phyloP scores from a whole-genome alignment of 1,284 basidiomycete species.

The Phlebopus sp. region DNA sequence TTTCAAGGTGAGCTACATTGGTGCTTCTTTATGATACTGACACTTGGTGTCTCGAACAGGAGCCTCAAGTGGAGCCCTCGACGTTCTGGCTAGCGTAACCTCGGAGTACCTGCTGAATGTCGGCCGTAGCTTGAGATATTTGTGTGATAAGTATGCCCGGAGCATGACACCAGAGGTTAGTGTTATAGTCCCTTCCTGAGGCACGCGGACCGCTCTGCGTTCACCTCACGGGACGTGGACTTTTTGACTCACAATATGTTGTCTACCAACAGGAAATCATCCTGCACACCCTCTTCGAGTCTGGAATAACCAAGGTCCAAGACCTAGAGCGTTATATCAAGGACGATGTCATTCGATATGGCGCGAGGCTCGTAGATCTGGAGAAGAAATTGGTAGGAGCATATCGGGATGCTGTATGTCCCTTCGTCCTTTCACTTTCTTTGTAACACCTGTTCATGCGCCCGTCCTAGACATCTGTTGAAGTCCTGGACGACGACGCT shows the following conservation, averaged over 20 bases:
- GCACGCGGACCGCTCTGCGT: too few relatives aligned
- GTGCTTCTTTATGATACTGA: slow-evolving; percentile 9
- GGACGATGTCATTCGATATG: slow-evolving; percentile 87
- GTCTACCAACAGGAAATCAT: slow-evolving; percentile 73
- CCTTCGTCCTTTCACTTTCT: not conserved
- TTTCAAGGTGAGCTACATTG: slow-evolving; percentile 71
- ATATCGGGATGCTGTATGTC: slow-evolving; percentile 74
- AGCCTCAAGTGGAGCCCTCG: slow-evolving; percentile 66
- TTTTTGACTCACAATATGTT: slow-evolving; percentile 6
- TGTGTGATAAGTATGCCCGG: slow-evolving; percentile 77
- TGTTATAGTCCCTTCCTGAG: not conserved
- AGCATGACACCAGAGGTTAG: slow-evolving; percentile 82
- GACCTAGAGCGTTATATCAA: slow-evolving; percentile 85
- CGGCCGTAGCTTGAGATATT: slow-evolving; percentile 80
- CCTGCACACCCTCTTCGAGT: slow-evolving; percentile 85
- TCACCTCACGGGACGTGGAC: not conserved
- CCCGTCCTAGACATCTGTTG: slow-evolving; percentile 48
- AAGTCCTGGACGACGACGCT: slow-evolving; percentile 72
- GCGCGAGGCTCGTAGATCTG: slow-evolving; percentile 71
- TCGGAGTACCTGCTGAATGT: slow-evolving; percentile 84
- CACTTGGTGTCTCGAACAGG: slow-evolving; percentile 37
- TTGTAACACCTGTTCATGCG: slow-evolving; percentile 5
- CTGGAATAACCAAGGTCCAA: slow-evolving; percentile 71
- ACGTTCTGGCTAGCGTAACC: slow-evolving; percentile 78
- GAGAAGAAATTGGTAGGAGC: slow-evolving; percentile 83